Evolutionary conservation across 192 early-diverging fungal species (phyloP).

Genomic region (Spizellomyces sp.): DNA sequence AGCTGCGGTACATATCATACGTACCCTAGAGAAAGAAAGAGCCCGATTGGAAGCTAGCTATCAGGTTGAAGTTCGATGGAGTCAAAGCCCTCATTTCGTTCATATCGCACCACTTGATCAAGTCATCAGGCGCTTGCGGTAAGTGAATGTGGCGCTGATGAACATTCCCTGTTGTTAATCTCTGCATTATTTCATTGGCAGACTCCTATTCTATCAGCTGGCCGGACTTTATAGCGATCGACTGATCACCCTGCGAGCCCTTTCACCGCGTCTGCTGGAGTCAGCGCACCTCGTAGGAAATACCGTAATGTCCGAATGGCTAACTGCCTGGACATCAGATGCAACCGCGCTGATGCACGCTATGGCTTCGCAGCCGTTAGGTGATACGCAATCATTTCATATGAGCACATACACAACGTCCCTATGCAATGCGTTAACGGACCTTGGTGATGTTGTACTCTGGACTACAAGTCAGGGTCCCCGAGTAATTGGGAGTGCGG

Average conservation of each 20-base stretch:
- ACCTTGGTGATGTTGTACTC: slow-evolving; percentile 28
- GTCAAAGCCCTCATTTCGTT: slow-evolving; percentile 27
- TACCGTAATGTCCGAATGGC: slow-evolving; percentile 6
- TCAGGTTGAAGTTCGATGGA: slow-evolving; percentile 26
- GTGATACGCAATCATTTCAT: neutral
- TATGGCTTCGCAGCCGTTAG: neutral
- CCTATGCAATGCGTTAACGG: slow-evolving; percentile 19
- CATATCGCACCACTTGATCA: slow-evolving; percentile 23
- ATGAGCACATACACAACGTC: slow-evolving; percentile 1
- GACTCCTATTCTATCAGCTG: slow-evolving; percentile 31
- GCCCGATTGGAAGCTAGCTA: slow-evolving; percentile 33
- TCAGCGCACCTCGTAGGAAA: slow-evolving; percentile 8
- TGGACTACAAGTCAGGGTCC: slow-evolving; percentile 11
- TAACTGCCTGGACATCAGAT: slow-evolving; percentile 2
- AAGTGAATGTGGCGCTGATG: neutral
- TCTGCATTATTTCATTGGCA: neutral
- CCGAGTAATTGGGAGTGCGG: slow-evolving; percentile 21
- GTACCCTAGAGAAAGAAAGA: slow-evolving; percentile 31
- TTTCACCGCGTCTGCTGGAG: slow-evolving; percentile 24
- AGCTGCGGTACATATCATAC: slow-evolving; percentile 25
- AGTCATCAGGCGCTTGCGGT: slow-evolving; percentile 30
- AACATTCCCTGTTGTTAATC: neutral
- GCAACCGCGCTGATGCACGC: slow-evolving; percentile 7
- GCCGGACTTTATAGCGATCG: slow-evolving; percentile 25
- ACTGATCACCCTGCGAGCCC: slow-evolving; percentile 28